Conservation (phyloP, 805 yeast species). For the Pichia insulana region DNA sequence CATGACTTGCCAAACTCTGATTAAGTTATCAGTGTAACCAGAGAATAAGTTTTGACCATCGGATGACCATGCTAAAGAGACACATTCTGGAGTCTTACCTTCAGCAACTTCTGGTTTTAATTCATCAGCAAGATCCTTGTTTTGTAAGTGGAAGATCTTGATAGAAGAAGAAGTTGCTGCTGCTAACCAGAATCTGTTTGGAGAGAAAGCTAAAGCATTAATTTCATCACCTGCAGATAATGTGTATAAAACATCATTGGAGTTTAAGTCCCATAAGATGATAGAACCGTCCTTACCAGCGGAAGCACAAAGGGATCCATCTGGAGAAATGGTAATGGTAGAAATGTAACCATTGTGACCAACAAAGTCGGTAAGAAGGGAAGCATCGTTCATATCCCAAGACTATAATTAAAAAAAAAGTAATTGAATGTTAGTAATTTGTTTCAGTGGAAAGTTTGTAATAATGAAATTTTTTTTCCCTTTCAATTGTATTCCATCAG, state of each 20-base stretch:
- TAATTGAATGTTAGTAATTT: slow-evolving; percentile 14
- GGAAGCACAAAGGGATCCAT: slow-evolving; percentile 98
- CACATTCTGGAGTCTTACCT: slow-evolving; percentile 96
- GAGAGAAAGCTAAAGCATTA: slow-evolving; percentile 98
- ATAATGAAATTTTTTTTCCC: background rate
- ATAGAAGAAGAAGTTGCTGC: slow-evolving; percentile 98
- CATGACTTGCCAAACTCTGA: slow-evolving; percentile 99
- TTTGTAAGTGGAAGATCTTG: slow-evolving; percentile 97
- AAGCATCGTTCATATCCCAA: slow-evolving; percentile 76
- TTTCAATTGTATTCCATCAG: slow-evolving; percentile 49
- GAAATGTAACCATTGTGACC: slow-evolving; percentile 99
- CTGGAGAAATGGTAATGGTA: slow-evolving; percentile 96
- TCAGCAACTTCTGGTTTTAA: slow-evolving; percentile 96
- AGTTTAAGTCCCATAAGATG: slow-evolving; percentile 95
- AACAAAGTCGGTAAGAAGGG: slow-evolving; percentile 88
- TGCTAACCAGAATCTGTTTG: slow-evolving; percentile 99
- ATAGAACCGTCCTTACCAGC: slow-evolving; percentile 99
- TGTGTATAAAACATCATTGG: slow-evolving; percentile 82
- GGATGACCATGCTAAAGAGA: slow-evolving; percentile 98
- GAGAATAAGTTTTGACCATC: slow-evolving; percentile 99
- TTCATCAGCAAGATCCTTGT: slow-evolving; percentile 89
- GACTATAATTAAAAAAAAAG: slow-evolving; percentile 42
- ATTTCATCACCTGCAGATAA: slow-evolving; percentile 94
- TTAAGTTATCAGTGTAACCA: slow-evolving; percentile 99
- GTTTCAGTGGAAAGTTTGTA: background rate